These are phyloP conservation scores for Chaetomium fimeti DNA, from an alignment of 495 filamentous ascomycete genomes.

Conservation along the genomic window DNA sequence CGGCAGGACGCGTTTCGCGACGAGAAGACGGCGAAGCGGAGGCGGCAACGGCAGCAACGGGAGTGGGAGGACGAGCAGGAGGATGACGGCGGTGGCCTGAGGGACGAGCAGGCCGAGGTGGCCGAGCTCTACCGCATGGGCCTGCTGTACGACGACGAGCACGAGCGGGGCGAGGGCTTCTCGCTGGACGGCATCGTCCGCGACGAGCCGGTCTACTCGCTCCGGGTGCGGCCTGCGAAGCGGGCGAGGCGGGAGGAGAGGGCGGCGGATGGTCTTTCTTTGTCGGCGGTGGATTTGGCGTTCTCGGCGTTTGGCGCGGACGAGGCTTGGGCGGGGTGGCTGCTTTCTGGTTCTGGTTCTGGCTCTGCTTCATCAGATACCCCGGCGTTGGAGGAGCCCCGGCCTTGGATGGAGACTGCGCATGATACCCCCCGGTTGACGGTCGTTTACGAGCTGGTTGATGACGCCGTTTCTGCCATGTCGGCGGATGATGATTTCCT, in stretches of 20 bases:
- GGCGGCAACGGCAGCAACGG: background rate
- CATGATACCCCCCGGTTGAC: conserved; percentile 14
- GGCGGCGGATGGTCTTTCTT: background rate
- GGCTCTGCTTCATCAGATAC: background rate
- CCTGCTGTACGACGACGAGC: conserved; percentile 43
- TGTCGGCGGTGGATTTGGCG: conserved; percentile 34
- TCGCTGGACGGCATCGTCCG: conserved; percentile 37
- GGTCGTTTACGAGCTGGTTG: conserved; percentile 20
- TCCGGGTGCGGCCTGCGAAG: conserved; percentile 21
- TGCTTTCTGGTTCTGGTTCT: conserved; percentile 16
- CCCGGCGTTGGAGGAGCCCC: background rate
- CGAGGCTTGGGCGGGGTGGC: conserved; percentile 31
- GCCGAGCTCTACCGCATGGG: conserved; percentile 41
- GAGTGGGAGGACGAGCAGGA: background rate
- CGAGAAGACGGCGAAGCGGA: conserved; percentile 22
- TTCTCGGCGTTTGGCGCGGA: conserved; percentile 36
- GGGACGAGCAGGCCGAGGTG: conserved; percentile 30
- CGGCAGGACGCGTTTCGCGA: conserved; percentile 47
- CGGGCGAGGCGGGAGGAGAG: conserved; percentile 33
- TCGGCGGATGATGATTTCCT: conserved; percentile 19
- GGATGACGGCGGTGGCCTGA: background rate
- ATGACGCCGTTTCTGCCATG: conserved; percentile 1
- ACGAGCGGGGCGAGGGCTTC: conserved; percentile 38
- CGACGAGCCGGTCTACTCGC: conserved; percentile 35
- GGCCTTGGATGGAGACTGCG: background rate